Percentiles rank a stretch among this genome's conserved stretches.
These are phyloP conservation scores for Emiliania huxleyi DNA, from an alignment of 78 protist species.

Conservation along the genomic window DNA sequence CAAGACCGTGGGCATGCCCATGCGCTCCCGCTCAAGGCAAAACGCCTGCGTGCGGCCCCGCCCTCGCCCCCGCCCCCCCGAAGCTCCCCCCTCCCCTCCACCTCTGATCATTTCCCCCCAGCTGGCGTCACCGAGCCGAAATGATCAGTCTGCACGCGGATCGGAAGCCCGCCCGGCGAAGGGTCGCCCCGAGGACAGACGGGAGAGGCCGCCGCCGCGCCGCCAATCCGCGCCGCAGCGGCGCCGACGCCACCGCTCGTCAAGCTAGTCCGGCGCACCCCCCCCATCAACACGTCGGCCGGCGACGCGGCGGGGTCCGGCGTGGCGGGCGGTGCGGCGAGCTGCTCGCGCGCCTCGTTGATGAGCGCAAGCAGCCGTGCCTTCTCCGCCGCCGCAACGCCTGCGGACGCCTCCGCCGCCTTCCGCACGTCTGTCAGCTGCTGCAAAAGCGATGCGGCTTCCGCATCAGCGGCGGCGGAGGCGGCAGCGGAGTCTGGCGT, in stretches of 20 bases:
- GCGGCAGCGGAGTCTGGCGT: not conserved
- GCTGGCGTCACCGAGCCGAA: not conserved
- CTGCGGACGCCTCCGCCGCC: not conserved
- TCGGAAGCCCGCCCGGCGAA: not conserved
- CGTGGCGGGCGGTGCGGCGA: not conserved
- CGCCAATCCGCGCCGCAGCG: not conserved
- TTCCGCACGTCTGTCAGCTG: not conserved
- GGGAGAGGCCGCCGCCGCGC: not conserved
- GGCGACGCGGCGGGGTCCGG: not conserved
- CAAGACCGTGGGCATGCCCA: too few species aligned
- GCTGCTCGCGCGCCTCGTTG: not conserved
- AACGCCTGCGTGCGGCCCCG: too few species aligned
- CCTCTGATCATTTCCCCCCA: too few species aligned
- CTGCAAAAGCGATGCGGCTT: too few species aligned
- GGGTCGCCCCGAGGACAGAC: not conserved
- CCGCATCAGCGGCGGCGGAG: not conserved
- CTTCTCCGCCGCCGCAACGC: not conserved
- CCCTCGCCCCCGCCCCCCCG: too few species aligned
- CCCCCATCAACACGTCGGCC: not conserved
- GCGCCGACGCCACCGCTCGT: not conserved
- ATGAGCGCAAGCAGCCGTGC: not conserved
- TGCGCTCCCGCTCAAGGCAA: too few species aligned
- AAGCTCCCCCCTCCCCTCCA: too few species aligned
- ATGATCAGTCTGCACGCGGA: not conserved
- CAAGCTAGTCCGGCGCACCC: too few species aligned